Evolutionary conservation across 208 protist species (phyloP), one percentile per base, ranked within the genome.

Genomic region (Crithidia expoeki): DNA sequence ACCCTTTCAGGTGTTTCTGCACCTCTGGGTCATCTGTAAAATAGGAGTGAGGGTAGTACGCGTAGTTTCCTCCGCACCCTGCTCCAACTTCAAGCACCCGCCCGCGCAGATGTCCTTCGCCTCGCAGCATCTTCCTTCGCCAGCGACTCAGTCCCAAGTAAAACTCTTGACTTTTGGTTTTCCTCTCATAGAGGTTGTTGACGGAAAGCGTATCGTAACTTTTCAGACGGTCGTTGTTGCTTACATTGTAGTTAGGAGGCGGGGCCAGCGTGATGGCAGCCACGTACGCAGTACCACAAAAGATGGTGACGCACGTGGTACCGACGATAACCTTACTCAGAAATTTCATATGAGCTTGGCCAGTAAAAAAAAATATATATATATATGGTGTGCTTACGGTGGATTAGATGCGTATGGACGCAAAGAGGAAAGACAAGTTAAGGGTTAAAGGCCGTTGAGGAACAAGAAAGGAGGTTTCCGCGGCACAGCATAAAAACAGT

Each of bases 1-100:
- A 76, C 21, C 44, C 66, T 28, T 36, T 59, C 47, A 87, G 34
- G 38, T 77, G 68, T 38, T 64, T 76, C n/a, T 76, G 78, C 23
- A 79, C 58, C 42, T 85, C 80, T 5, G 42, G 56, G 32, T 88
- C 76, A n/a, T 84, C 76, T 1, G 68, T 74, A 44, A 85, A 75
- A 47, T 76, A 81, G 10, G 61, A 19, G 44, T 79, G 55, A 0
- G 79, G 80, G 64, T 94, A 95, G 61, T 92, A 90, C 3, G 56
- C 47, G 17, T 90, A 50, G 76, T 90, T 93, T 42, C 81, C 78
- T 27, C 85, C 90, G 73, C 89, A 95, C 32, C 92, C 92, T 5
- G 85, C 84, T 14, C 92, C 92, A 33, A 97, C 86, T 55, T 97
- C 90, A 25, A 97, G 62, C 25, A 95, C 88, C 53, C 86, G 80